Percentiles rank a stretch among this genome's conserved stretches.
Evolutionary conservation across 2,329 filamentous ascomycete species (phyloP).

Genomic region (Colletotrichum somersetense): DNA sequence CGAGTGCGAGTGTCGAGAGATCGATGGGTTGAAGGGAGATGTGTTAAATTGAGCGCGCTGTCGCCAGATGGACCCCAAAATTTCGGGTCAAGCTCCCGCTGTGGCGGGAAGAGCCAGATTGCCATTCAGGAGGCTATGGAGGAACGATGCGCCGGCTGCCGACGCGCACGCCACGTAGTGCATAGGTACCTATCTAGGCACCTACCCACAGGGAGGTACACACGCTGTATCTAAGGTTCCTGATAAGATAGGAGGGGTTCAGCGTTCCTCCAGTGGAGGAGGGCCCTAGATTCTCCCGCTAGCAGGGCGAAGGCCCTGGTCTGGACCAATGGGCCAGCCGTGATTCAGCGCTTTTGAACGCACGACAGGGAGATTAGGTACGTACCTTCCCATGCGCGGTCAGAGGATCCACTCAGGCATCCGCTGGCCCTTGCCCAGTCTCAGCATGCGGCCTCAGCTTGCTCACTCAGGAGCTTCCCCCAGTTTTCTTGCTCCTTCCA

Average conservation of each 20-base stretch:
- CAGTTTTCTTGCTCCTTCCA: constrained; percentile 40
- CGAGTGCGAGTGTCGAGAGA: constrained; percentile 41
- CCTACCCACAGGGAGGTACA: too few relatives aligned
- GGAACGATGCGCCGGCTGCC: constrained; percentile 37
- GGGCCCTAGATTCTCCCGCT: constrained; percentile 24
- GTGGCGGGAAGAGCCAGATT: constrained; percentile 42
- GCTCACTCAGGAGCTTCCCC: constrained; percentile 39
- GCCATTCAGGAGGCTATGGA: constrained; percentile 41
- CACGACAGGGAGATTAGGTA: constrained; percentile 8
- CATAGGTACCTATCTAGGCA: background rate
- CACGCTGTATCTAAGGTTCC: constrained; percentile 17
- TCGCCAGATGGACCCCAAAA: constrained; percentile 37
- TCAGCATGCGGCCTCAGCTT: constrained; percentile 39
- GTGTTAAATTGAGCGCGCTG: constrained; percentile 41
- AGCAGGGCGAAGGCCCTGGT: constrained; percentile 11
- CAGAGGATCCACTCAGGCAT: constrained; percentile 28
- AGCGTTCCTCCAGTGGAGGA: constrained; percentile 20
- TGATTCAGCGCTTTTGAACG: constrained; percentile 10
- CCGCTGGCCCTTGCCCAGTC: constrained; percentile 32
- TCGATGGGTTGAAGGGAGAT: constrained; percentile 38
- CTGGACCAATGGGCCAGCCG: constrained; percentile 21
- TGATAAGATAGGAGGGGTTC: constrained; percentile 7
- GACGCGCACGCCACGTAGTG: constrained; percentile 23
- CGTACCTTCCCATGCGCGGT: constrained; percentile 13
- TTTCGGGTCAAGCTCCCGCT: constrained; percentile 40